phyloP scores from a whole-genome alignment of 106 monocot genomes.

The Phalaenopsis equestris region DNA sequence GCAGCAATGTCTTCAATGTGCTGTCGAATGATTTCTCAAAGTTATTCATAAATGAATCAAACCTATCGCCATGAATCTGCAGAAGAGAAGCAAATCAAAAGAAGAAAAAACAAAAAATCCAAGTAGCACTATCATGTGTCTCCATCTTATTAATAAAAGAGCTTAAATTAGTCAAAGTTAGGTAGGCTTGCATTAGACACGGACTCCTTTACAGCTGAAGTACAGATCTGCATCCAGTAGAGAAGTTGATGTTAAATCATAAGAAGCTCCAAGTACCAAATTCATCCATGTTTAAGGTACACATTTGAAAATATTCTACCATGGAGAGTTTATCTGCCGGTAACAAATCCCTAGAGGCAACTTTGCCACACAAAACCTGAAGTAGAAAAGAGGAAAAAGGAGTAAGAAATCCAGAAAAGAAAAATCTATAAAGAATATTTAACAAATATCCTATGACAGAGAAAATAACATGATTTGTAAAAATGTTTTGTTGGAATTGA shows the following conservation, averaged over 20 bases:
- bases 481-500: not conserved
- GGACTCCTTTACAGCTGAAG: conserved; percentile 70
- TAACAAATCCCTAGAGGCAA: conserved; percentile 27
- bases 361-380: conserved; percentile 54
- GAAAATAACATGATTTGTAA: not conserved
- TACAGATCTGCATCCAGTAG: conserved; percentile 59
- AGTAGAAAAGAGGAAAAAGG: not conserved
- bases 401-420: not conserved
- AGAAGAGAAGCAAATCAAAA: conserved; percentile 12
- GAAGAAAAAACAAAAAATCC: not conserved
- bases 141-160: not conserved
- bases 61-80: conserved; percentile 68
- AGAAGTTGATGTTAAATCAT: conserved; percentile 6
- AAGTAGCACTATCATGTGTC: not conserved
- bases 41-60: conserved; percentile 62
- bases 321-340: conserved; percentile 40
- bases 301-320: conserved; percentile 22
- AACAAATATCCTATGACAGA: not conserved
- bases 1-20: conserved; percentile 64
- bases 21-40: conserved; percentile 85
- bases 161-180: not conserved
- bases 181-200: conserved; percentile 57
- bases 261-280: not conserved
- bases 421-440: not conserved
- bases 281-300: not conserved